Evolutionary conservation across 1,284 basidiomycete genomes (phyloP), one percentile per base, ranked within the genome.

Genomic region (Ustilago esculenta): DNA sequence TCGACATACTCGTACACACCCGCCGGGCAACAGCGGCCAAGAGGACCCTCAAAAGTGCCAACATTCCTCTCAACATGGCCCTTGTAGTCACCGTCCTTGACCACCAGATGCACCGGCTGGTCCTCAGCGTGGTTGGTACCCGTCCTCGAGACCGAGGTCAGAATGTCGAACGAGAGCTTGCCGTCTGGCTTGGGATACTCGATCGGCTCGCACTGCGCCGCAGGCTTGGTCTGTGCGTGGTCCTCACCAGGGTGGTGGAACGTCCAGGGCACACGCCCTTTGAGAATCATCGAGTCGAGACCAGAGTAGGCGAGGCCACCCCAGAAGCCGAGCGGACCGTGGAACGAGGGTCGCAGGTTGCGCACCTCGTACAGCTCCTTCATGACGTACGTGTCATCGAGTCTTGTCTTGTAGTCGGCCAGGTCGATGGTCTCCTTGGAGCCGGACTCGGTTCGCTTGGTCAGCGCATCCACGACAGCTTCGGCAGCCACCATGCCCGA

Each of bases 71-170:
- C 83, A 5, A 82, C 80, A 83, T 98, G 96, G 27, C 87, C 83
- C 40, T 86, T 83, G 48, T 84, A 84, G 18, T 85, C 82, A 34
- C 87, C 87, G 3, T 83, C 75, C 51, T 85, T 84, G 63, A 84
- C 76, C 9, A 81, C 87, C 39, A 98, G 85, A 84, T 98, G 95
- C 10, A 93, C 86, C 0, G 91, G 93, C 83, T 98, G 93, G 83
- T 97, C 93, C 82, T 98, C 95, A 15, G 92, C 89, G 81, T 98
- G 96, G 83, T 97, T 97, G 23, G 96, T 98, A 2, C 92, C 92
- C 3, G 95, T 98, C 45, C 97, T 86, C 6, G 91, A 87, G 30
- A 98, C 87, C 27, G 90, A 91, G 0, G 93, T 98, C 78, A 98
- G 86, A 69, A 98, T 86, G 82, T 98, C 95, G 35, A 96, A 98